phyloP scores from a whole-genome alignment of 768 basidiomycete genomes.

The Mycena chlorophos region DNA sequence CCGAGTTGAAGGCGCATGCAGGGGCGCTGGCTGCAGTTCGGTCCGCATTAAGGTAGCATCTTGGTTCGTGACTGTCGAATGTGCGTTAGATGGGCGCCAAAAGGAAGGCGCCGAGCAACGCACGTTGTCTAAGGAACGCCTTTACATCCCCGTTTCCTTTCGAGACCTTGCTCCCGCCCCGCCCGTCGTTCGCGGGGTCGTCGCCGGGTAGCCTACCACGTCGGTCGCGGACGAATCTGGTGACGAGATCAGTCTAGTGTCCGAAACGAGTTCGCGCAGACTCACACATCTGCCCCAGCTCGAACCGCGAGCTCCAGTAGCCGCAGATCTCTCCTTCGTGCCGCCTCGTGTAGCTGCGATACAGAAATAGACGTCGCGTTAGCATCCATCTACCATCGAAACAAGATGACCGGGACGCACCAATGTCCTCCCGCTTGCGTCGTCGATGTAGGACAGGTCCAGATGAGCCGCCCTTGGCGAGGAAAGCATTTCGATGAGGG shows the following conservation, averaged over 20 bases:
- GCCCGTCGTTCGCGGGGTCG: neutral
- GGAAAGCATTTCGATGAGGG: conserved; percentile 58
- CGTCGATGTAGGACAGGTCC: conserved; percentile 80
- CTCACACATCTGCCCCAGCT: conserved; percentile 88
- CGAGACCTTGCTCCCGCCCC: conserved; percentile 63
- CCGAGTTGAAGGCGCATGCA: conserved; percentile 60
- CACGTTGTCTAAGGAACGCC: conserved; percentile 83
- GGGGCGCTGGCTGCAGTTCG: conserved; percentile 33
- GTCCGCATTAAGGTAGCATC: conserved; percentile 68
- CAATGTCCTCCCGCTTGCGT: conserved; percentile 55
- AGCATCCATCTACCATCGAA: neutral
- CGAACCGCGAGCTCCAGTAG: conserved; percentile 83
- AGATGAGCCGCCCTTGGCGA: conserved; percentile 70
- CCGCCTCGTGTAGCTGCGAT: conserved; percentile 85
- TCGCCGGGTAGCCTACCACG: conserved; percentile 16
- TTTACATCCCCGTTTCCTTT: conserved; percentile 80
- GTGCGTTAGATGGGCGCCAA: neutral
- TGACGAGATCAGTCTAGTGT: neutral
- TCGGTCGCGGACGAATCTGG: conserved; percentile 11
- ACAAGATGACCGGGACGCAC: too few relatives aligned
- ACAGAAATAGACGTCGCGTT: conserved; percentile 13
- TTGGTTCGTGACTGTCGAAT: conserved; percentile 67
- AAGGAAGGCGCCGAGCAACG: conserved; percentile 28
- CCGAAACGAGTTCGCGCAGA: conserved; percentile 50
- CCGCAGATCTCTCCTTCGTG: conserved; percentile 73